phyloP scores from a whole-genome alignment of 495 filamentous ascomycete genomes.

The Aspergillus sclerotioniger region DNA sequence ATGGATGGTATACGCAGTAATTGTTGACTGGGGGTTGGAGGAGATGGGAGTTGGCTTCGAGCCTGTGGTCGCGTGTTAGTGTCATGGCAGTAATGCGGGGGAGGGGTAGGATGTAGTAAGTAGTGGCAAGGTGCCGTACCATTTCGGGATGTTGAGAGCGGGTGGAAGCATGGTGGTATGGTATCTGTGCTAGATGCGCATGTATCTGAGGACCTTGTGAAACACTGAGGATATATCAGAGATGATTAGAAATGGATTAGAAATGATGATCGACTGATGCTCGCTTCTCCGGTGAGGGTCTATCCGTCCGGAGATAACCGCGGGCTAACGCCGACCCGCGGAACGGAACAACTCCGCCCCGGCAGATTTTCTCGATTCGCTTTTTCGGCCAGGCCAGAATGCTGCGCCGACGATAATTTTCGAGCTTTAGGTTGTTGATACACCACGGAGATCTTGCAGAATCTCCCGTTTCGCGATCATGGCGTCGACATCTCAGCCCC shows the following conservation, averaged over 20 bases:
- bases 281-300: not conserved
- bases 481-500: slow-evolving; percentile 45
- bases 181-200: not conserved
- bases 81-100: slow-evolving; percentile 14
- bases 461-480: slow-evolving; percentile 27
- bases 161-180: slow-evolving; percentile 37
- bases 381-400: slow-evolving; percentile 24
- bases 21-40: slow-evolving; percentile 96
- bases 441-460: slow-evolving; percentile 11
- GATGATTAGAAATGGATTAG: too few relatives aligned
- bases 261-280: not conserved
- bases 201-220: not conserved
- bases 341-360: slow-evolving; percentile 14
- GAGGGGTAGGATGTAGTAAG: slow-evolving; percentile 20
- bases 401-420: not conserved
- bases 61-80: slow-evolving; percentile 54
- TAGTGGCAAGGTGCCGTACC: slow-evolving; percentile 48
- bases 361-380: slow-evolving; percentile 26
- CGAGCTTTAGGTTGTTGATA: not conserved
- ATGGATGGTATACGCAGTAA: slow-evolving; percentile 84
- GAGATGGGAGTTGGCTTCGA: slow-evolving; percentile 87
- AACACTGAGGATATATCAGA: not conserved
- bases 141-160: slow-evolving; percentile 77
- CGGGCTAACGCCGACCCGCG: not conserved
- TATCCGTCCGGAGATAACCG: slow-evolving; percentile 15